phyloP scores from a whole-genome alignment of 306 rosid species.

The Mimosa pudica region DNA sequence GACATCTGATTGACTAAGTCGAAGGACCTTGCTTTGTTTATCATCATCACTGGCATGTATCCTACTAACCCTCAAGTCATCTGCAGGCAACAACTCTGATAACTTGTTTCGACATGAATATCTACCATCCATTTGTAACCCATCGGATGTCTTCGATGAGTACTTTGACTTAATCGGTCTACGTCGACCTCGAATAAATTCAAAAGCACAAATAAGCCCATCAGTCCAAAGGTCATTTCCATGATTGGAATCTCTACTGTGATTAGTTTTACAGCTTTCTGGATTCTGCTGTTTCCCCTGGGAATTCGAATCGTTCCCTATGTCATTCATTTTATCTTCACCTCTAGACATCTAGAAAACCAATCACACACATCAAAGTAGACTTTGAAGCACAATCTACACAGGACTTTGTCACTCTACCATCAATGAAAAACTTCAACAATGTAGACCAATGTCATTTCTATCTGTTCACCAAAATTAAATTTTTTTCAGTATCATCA shows the following conservation, averaged over 20 bases:
- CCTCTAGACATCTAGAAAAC: slow-evolving; percentile 30
- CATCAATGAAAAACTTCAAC: not conserved
- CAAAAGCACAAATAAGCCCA: slow-evolving; percentile 95
- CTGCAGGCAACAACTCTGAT: slow-evolving; percentile 35
- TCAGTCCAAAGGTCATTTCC: slow-evolving; percentile 78
- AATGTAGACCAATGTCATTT: not conserved
- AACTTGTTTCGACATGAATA: slow-evolving; percentile 38
- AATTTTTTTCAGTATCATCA: slow-evolving; percentile 6
- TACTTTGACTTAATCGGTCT: slow-evolving; percentile 43
- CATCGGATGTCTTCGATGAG: slow-evolving; percentile 39
- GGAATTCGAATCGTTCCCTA: slow-evolving; percentile 38
- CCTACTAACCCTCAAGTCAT: slow-evolving; percentile 31
- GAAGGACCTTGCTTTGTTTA: slow-evolving; percentile 37
- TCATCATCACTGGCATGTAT: slow-evolving; percentile 38
- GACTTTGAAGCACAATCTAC: slow-evolving; percentile 8
- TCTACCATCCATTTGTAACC: slow-evolving; percentile 41
- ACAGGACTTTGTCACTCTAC: slow-evolving; percentile 17
- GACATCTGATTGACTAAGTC: slow-evolving; percentile 37
- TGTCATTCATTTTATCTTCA: slow-evolving; percentile 45
- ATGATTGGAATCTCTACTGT: slow-evolving; percentile 50
- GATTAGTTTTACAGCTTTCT: slow-evolving; percentile 44
- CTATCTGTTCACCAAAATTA: slow-evolving; percentile 20
- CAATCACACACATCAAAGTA: slow-evolving; percentile 29
- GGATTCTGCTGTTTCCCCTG: slow-evolving; percentile 41
- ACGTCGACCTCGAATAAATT: slow-evolving; percentile 55